Percentiles rank a stretch among this genome's conserved stretches.
Evolutionary conservation across 1,284 basidiomycete genomes (phyloP).

Genomic region (Austroboletus novae-zelandiae): DNA sequence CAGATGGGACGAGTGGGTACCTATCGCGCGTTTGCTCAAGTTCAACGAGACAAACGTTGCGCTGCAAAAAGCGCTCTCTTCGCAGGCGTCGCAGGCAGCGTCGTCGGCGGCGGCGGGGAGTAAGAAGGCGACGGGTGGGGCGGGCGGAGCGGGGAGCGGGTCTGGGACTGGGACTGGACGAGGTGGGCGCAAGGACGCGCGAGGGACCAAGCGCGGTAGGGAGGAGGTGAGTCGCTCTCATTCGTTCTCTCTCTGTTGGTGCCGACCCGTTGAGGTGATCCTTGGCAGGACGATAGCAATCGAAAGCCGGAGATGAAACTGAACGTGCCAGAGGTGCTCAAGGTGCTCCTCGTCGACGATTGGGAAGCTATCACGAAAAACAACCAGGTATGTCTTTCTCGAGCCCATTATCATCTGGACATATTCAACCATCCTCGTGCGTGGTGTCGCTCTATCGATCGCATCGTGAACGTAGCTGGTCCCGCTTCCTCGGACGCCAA

Average conservation of each 20-base stretch:
- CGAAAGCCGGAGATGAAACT: slow-evolving; percentile 91
- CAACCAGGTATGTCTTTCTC: slow-evolving; percentile 58
- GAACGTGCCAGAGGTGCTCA: slow-evolving; percentile 85
- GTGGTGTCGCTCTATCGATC: not conserved
- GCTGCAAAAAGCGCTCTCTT: slow-evolving; percentile 67
- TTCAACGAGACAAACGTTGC: slow-evolving; percentile 81
- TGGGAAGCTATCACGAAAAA: slow-evolving; percentile 99
- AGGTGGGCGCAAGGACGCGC: slow-evolving; percentile 31
- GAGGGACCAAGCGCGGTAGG: slow-evolving; percentile 37
- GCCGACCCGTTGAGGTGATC: slow-evolving; percentile 1
- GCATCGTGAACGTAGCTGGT: slow-evolving; percentile 63
- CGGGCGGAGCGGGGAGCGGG: slow-evolving; percentile 19
- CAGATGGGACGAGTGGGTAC: slow-evolving; percentile 99
- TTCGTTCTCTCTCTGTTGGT: not conserved
- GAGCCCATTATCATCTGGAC: not conserved
- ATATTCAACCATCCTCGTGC: not conserved
- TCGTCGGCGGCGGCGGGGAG: slow-evolving; percentile 32
- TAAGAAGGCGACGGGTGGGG: slow-evolving; percentile 28
- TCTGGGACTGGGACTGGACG: slow-evolving; percentile 21
- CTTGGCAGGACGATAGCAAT: slow-evolving; percentile 52
- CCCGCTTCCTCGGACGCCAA: slow-evolving; percentile 80
- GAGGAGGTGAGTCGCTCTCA: slow-evolving; percentile 29
- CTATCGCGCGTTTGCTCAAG: slow-evolving; percentile 80
- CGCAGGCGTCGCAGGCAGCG: slow-evolving; percentile 36
- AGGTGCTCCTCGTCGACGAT: slow-evolving; percentile 91